Evolutionary conservation across 2,329 filamentous ascomycete genomes (phyloP).

Genomic region (Aphanocladium album): DNA sequence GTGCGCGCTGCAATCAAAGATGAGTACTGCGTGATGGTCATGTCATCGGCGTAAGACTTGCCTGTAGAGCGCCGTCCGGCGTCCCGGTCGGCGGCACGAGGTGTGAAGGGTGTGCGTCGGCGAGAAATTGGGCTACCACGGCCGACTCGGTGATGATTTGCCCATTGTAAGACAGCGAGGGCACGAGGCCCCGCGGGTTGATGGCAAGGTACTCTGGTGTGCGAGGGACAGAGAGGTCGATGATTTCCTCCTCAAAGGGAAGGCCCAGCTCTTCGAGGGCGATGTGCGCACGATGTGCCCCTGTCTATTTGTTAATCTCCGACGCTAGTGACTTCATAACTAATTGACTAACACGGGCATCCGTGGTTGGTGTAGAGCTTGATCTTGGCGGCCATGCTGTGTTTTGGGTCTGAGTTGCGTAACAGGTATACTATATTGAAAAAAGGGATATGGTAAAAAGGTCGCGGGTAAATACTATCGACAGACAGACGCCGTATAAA

Average conservation of each 20-base stretch:
- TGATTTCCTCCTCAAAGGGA: constrained; percentile 64
- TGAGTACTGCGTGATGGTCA: background rate
- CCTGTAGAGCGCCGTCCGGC: constrained; percentile 47
- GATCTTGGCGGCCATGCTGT: constrained; percentile 42
- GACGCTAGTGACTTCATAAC: too few species aligned
- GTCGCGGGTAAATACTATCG: background rate
- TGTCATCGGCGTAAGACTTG: constrained; percentile 16
- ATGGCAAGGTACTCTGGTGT: constrained; percentile 69
- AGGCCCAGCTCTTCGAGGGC: constrained; percentile 61
- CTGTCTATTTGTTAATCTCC: constrained; percentile 20
- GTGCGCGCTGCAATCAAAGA: constrained; percentile 43
- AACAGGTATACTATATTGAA: background rate
- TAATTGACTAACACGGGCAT: constrained; percentile 53
- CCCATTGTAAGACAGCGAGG: constrained; percentile 59
- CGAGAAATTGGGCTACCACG: constrained; percentile 67
- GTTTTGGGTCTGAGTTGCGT: background rate
- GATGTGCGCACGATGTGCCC: constrained; percentile 72
- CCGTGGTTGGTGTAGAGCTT: constrained; percentile 64
- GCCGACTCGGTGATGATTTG: constrained; percentile 69
- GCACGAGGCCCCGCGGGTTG: constrained; percentile 76
- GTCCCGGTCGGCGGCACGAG: constrained; percentile 54
- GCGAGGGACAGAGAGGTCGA: constrained; percentile 65
- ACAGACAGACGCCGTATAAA: background rate
- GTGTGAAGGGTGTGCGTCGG: constrained; percentile 63
- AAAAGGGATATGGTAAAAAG: background rate